Conservation (phyloP, 1,284 basidiomycete species). For the Limonomyces culmigenus region DNA sequence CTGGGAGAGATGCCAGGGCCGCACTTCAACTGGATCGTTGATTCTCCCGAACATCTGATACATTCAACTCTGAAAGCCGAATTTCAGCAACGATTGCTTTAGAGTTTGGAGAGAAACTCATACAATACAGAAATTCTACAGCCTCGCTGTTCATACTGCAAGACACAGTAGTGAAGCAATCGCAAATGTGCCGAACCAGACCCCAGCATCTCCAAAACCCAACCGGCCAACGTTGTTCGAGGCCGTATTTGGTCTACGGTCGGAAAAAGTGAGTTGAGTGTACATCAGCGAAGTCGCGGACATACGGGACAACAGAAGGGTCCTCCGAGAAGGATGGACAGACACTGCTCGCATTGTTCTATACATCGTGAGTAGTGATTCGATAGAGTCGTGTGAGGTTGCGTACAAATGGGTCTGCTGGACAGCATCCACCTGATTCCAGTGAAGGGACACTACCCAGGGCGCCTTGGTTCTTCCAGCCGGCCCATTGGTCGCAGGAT, state of each 20-base stretch:
- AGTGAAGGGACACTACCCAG: conserved; percentile 43
- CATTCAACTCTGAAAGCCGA: no score
- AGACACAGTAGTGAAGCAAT: not conserved
- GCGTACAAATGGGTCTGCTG: conserved; percentile 41
- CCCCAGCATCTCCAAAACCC: not conserved
- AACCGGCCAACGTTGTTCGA: conserved; percentile 13
- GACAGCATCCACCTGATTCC: conserved; percentile 49
- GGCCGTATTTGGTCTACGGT: conserved; percentile 24
- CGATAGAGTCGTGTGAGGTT: not conserved
- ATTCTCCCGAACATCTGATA: no score
- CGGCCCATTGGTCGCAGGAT: conserved; percentile 46
- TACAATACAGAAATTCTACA: no score
- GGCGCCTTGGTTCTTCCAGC: conserved; percentile 36
- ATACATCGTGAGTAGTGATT: conserved; percentile 4
- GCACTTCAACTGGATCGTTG: no score
- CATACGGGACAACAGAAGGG: conserved; percentile 14
- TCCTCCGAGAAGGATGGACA: conserved; percentile 67
- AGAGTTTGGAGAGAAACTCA: no score
- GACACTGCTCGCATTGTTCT: conserved; percentile 32
- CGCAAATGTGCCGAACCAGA: not conserved
- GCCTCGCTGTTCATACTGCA: no score
- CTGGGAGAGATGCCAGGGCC: no score
- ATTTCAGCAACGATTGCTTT: no score
- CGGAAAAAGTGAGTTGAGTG: not conserved
- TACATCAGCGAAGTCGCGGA: not conserved